Evolutionary conservation across 305 asterid species (phyloP).

Genomic region (Vinca major): DNA sequence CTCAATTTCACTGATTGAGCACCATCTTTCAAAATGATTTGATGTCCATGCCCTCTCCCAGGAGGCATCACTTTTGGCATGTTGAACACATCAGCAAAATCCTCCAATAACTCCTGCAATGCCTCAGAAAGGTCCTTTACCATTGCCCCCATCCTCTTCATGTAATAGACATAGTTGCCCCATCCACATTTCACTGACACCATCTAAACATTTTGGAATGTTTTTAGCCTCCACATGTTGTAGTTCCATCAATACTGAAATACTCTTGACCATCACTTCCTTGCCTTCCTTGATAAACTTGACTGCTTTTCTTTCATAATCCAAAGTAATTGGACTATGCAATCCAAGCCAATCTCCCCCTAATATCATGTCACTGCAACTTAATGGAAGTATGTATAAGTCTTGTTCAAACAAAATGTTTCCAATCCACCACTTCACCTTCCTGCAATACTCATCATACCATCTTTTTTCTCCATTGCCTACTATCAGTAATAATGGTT

Average conservation of each 20-base stretch:
- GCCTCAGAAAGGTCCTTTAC: too few relatives aligned
- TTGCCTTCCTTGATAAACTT: neutral
- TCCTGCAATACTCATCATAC: neutral
- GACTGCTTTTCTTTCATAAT: neutral
- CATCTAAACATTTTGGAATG: too few relatives aligned
- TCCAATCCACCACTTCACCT: neutral
- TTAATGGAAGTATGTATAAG: too few relatives aligned
- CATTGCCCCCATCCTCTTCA: neutral
- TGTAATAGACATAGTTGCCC: neutral
- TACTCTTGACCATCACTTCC: too few relatives aligned
- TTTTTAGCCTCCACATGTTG: too few relatives aligned
- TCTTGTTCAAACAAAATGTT: neutral
- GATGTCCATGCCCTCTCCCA: neutral
- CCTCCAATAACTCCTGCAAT: too few relatives aligned
- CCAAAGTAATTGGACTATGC: neutral
- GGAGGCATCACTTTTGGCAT: neutral
- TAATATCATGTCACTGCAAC: neutral
- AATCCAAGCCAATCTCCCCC: neutral
- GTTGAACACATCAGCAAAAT: neutral
- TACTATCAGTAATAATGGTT: too few relatives aligned
- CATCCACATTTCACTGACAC: neutral
- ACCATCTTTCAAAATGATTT: too few relatives aligned
- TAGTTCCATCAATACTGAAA: too few relatives aligned
- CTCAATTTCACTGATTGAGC: too few relatives aligned
- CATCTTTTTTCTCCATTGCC: neutral